Conservation (phyloP, 768 basidiomycete species). For the Guyanaporus albipodus region DNA sequence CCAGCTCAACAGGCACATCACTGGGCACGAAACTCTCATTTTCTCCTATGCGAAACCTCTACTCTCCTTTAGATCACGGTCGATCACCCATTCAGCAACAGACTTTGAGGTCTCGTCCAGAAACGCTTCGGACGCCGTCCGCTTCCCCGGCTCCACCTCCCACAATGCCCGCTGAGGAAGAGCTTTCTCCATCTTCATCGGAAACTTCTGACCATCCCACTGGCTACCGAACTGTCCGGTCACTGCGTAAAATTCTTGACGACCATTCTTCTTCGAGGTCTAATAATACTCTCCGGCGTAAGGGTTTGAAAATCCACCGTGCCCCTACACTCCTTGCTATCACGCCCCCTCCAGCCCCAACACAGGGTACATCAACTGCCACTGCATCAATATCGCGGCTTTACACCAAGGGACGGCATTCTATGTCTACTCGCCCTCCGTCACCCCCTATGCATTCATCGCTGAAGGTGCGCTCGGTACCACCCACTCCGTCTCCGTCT, state of each 20-base stretch:
- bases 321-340: slow-evolving; percentile 33
- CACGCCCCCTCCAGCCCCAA: slow-evolving; percentile 47
- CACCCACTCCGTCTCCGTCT: slow-evolving; percentile 36
- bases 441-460: slow-evolving; percentile 56
- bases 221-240: slow-evolving; percentile 61
- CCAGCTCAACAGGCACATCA: slow-evolving; percentile 27
- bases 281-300: slow-evolving; percentile 13
- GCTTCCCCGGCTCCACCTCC: slow-evolving; percentile 27
- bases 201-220: slow-evolving; percentile 48
- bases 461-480: slow-evolving; percentile 38
- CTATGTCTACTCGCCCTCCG: slow-evolving; percentile 59
- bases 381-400: slow-evolving; percentile 78
- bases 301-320: slow-evolving; percentile 11
- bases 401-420: slow-evolving; percentile 57
- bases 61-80: slow-evolving; percentile 14
- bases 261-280: slow-evolving; percentile 38
- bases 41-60: slow-evolving; percentile 11
- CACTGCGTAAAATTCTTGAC: slow-evolving; percentile 67
- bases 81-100: slow-evolving; percentile 6
- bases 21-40: slow-evolving; percentile 15
- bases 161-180: slow-evolving; percentile 58
- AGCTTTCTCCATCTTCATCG: slow-evolving; percentile 47
- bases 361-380: slow-evolving; percentile 63
- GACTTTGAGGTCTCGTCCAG: slow-evolving; percentile 25
- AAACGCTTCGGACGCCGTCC: slow-evolving; percentile 27